phyloP scores from a whole-genome alignment of 441 rosid genomes.

The Erodium trifolium region DNA sequence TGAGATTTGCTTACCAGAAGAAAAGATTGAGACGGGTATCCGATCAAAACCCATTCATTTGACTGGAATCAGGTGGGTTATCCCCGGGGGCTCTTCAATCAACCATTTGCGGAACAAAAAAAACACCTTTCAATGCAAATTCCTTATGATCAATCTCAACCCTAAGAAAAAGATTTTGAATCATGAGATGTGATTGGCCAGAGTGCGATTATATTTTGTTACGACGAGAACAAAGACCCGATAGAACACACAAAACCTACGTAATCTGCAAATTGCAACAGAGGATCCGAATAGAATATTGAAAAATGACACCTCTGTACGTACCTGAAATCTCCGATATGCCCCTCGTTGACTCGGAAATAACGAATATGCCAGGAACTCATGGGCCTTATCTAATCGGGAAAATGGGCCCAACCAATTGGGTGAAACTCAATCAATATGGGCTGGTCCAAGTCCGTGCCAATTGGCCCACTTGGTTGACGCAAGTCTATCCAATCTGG shows the following conservation, averaged over 20 bases:
- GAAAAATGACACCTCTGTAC: not conserved
- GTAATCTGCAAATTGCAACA: not conserved
- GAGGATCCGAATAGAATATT: not conserved
- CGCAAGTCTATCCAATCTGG: too few relatives aligned
- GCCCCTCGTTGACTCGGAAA: not conserved
- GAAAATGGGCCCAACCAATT: not conserved
- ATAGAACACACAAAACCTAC: not conserved
- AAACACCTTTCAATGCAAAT: too few relatives aligned
- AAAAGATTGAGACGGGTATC: not conserved
- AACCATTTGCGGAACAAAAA: not conserved
- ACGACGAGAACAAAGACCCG: not conserved
- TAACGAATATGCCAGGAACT: not conserved
- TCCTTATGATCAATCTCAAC: too few relatives aligned
- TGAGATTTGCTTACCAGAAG: conserved; percentile 27
- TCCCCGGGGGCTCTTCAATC: not conserved
- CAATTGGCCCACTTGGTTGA: too few relatives aligned
- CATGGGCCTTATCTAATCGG: not conserved
- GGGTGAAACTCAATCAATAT: too few relatives aligned
- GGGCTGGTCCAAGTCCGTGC: too few relatives aligned
- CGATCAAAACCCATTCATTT: not conserved
- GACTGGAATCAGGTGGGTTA: too few relatives aligned
- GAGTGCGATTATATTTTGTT: not conserved
- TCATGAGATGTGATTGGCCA: not conserved
- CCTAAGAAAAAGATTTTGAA: not conserved
- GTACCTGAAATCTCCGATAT: not conserved